Conservation (phyloP, 2,329 filamentous ascomycete genomes). For the Endothia cerciana region DNA sequence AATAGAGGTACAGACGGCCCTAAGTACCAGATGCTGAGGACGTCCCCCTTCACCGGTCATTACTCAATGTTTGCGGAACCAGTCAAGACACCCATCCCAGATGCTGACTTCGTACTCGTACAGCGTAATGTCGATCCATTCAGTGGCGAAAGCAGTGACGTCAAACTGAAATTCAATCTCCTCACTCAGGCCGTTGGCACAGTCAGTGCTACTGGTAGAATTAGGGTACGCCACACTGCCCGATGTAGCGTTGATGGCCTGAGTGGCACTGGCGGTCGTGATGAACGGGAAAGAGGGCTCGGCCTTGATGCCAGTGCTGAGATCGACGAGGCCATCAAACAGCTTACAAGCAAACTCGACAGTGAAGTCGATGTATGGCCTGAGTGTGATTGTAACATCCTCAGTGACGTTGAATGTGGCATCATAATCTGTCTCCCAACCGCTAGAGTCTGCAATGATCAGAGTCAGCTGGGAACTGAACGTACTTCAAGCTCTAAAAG, state of each 20-base stretch:
- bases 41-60: neutral
- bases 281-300: slow-evolving; percentile 26
- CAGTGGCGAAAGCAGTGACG: slow-evolving; percentile 25
- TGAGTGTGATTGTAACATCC: slow-evolving; percentile 15
- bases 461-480: neutral
- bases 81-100: slow-evolving; percentile 22
- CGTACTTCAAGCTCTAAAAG: too few species aligned
- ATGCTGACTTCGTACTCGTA: slow-evolving; percentile 23
- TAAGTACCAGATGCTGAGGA: neutral
- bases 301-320: slow-evolving; percentile 27
- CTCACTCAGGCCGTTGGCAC: slow-evolving; percentile 26
- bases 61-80: neutral
- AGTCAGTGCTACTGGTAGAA: slow-evolving; percentile 21
- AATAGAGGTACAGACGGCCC: too few species aligned
- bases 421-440: slow-evolving; percentile 19
- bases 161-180: slow-evolving; percentile 21
- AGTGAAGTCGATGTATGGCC: slow-evolving; percentile 28
- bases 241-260: slow-evolving; percentile 22
- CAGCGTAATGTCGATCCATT: slow-evolving; percentile 19
- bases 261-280: slow-evolving; percentile 24
- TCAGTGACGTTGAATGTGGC: slow-evolving; percentile 22
- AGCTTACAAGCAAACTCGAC: slow-evolving; percentile 28
- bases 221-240: slow-evolving; percentile 19
- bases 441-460: slow-evolving; percentile 13
- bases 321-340: slow-evolving; percentile 26